Conservation (phyloP, 805 yeast genomes). For the Barnettozyma sucrosica region DNA sequence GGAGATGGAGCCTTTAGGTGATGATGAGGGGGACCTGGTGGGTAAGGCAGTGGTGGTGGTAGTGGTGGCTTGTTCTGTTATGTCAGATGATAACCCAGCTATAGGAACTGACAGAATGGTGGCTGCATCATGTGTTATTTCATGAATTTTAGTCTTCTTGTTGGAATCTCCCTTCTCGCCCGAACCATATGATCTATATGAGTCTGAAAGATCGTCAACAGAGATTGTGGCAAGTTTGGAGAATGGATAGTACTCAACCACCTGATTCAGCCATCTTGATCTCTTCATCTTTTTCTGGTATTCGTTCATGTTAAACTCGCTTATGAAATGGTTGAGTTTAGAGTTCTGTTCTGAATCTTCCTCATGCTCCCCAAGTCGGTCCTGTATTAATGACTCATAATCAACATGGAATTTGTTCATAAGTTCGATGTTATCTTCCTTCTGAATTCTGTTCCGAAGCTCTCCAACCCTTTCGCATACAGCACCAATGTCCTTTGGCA, state of each 20-base stretch:
- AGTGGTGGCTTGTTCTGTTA: constrained; percentile 2
- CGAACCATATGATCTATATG: constrained; percentile 25
- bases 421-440: constrained; percentile 39
- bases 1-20: constrained; percentile 52
- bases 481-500: constrained; percentile 67
- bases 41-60: constrained; percentile 26
- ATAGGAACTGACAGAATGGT: neutral
- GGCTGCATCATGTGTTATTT: neutral
- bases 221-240: constrained; percentile 53
- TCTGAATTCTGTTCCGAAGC: constrained; percentile 50
- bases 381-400: constrained; percentile 26
- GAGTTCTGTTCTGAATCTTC: constrained; percentile 65
- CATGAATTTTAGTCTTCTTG: neutral
- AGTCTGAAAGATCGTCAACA: constrained; percentile 48
- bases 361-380: constrained; percentile 49
- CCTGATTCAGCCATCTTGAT: constrained; percentile 80
- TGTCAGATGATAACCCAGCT: neutral
- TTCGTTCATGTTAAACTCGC: constrained; percentile 50
- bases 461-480: constrained; percentile 66
- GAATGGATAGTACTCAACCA: constrained; percentile 87
- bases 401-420: constrained; percentile 21
- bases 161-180: neutral
- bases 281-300: constrained; percentile 51
- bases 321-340: constrained; percentile 54
- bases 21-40: neutral